phyloP scores from a whole-genome alignment of 148 eudicot species.

The Rhododendron ferrugineum region DNA sequence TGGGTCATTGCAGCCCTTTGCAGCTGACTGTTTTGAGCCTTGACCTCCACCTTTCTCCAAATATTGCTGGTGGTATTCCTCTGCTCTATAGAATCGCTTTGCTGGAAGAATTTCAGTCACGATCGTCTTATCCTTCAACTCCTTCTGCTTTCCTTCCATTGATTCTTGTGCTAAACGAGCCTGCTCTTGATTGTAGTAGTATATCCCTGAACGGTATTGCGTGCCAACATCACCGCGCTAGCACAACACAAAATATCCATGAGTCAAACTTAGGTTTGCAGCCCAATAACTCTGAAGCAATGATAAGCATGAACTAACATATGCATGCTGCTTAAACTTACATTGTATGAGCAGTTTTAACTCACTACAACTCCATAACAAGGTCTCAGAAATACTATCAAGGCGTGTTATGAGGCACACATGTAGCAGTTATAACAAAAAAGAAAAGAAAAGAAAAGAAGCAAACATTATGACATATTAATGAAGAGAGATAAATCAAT shows the following conservation, averaged over 20 bases:
- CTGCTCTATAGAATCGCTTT: conserved; percentile 84
- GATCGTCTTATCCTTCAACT: conserved; percentile 39
- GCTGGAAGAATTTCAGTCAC: conserved; percentile 91
- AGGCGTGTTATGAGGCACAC: not conserved
- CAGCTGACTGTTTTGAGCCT: conserved; percentile 63
- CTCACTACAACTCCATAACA: not conserved
- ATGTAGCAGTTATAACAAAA: not conserved
- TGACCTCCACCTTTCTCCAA: conserved; percentile 82
- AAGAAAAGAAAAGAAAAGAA: not conserved
- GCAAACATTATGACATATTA: not conserved
- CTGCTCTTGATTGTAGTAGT: conserved; percentile 73
- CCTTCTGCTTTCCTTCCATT: conserved; percentile 63
- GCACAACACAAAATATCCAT: conserved; percentile 15
- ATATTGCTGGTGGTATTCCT: conserved; percentile 93
- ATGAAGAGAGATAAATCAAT: not conserved
- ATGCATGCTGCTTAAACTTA: not conserved
- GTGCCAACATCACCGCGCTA: conserved; percentile 85
- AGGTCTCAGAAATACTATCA: not conserved
- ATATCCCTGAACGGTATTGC: conserved; percentile 90
- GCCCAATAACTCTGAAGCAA: not conserved
- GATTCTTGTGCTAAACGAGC: conserved; percentile 69
- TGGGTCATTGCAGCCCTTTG: conserved; percentile 87
- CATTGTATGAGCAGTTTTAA: not conserved
- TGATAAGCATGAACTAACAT: not conserved
- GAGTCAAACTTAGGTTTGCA: not conserved